A percentile compares a stretch with the other conserved stretches of the same genome.
Evolutionary conservation across 2,329 filamentous ascomycete genomes (phyloP).

Genomic region (Salinomyces thailandicus): DNA sequence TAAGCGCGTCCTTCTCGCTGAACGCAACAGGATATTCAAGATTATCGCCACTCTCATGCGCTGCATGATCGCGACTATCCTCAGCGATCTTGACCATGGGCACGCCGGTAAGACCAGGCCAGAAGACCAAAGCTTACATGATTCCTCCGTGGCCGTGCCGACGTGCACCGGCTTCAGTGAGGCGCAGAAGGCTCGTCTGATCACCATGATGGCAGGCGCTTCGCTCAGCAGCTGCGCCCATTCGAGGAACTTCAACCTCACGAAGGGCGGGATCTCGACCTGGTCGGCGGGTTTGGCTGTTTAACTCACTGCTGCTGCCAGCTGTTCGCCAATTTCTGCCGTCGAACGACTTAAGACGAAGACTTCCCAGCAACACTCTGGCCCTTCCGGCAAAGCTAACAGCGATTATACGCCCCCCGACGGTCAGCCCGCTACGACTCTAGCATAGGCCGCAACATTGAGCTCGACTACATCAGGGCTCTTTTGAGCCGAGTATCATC

Average conservation of each 20-base stretch:
- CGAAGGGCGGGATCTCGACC: constrained; percentile 15
- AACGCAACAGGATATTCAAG: constrained; percentile 38
- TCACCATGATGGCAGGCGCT: constrained; percentile 11
- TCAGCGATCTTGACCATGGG: constrained; percentile 12
- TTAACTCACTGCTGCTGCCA: constrained; percentile 17
- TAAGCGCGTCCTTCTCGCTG: constrained; percentile 35
- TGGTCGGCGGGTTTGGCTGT: constrained; percentile 22
- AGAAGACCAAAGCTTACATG: constrained; percentile 18
- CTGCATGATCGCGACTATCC: constrained; percentile 13
- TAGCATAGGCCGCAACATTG: constrained; percentile 16
- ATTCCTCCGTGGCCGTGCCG: constrained; percentile 23
- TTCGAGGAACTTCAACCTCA: constrained; percentile 14
- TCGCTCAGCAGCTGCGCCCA: constrained; percentile 5
- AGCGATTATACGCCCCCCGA: constrained; percentile 15
- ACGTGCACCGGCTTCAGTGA: constrained; percentile 25
- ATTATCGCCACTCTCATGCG: constrained; percentile 15
- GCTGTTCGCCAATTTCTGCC: constrained; percentile 18
- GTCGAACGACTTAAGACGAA: constrained; percentile 10
- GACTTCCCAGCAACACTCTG: constrained; percentile 10
- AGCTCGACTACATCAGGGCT: constrained; percentile 17
- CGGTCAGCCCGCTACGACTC: constrained; percentile 8
- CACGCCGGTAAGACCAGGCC: constrained; percentile 5
- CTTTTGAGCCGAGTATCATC: constrained; percentile 13
- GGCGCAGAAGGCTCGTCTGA: constrained; percentile 21
- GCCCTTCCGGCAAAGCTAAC: constrained; percentile 20